Base-by-base conservation (phyloP, 805 yeast genomes). In the Lipomyces sp. region DNA sequence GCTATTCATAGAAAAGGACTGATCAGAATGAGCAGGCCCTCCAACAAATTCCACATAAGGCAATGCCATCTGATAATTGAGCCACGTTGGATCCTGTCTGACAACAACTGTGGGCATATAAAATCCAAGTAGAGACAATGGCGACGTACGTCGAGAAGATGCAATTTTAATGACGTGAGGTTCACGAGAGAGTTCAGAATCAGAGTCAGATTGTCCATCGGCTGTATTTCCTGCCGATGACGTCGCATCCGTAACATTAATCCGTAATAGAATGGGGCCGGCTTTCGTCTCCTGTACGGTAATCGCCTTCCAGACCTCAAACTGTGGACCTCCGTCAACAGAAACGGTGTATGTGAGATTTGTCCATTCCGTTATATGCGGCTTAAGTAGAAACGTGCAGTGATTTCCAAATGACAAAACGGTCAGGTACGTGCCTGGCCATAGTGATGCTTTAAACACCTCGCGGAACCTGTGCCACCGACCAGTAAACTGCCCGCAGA, bases 401-500 rank as follows among this genome's bases (percentile, higher is more conserved):
- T 66, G 59, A 48, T 66, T 70, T 60, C 71, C 71, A 48, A 55
- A 68, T 29, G 64, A 50, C 5, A 68, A 64, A 3, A 64, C 57
- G 1, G 71, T 68, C 35, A 68, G 54, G 53, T 59, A 68, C 8
- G 68, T 66, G 34, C 71, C 71, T n/a, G 71, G 71, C 71, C 71
- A 68, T 24, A 63, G 54, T 7, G 67, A 45, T 7, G 71, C 70
- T 53, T 66, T 68, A 57, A 45, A 66, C 8, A 62, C 54, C 3
- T 68, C 67, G 32, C 69, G 64, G 56, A 61, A 59, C 11, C 71
- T 61, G 54, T 64, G 67, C 71, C 71, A 68, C 50, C 71, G 55
- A 7, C 71, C 71, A 2, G 71, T 39, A 62, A 68, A 68, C 71
- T 67, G 50, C 11, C 15, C 30, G n/a, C 3, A 4, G 48, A 37